phyloP scores from a whole-genome alignment of 2,329 filamentous ascomycete genomes.

The Hymenoscyphus infarciens region DNA sequence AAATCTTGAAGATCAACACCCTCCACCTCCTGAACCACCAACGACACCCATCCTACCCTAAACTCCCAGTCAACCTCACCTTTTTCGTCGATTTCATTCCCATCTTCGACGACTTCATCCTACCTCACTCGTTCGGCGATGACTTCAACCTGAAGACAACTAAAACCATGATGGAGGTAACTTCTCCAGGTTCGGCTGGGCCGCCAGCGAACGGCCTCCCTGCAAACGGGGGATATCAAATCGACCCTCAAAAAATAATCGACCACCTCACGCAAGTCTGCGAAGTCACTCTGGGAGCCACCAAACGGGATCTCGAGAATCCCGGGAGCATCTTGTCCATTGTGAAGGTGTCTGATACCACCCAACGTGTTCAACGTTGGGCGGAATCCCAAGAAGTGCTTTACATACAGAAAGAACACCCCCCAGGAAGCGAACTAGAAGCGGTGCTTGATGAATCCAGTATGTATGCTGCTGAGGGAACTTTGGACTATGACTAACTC shows the following conservation, averaged over 20 bases:
- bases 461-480: slow-evolving; percentile 31
- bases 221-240: slow-evolving; percentile 42
- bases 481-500: slow-evolving; percentile 31
- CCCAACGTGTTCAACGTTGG: slow-evolving; percentile 87
- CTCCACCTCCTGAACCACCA: background rate
- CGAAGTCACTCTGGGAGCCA: slow-evolving; percentile 70
- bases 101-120: slow-evolving; percentile 20
- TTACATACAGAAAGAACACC: slow-evolving; percentile 83
- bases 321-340: slow-evolving; percentile 79
- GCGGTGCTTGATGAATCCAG: slow-evolving; percentile 36
- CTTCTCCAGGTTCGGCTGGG: slow-evolving; percentile 30
- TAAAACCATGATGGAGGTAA: slow-evolving; percentile 34
- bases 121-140: slow-evolving; percentile 22
- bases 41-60: slow-evolving; percentile 21
- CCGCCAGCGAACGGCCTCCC: slow-evolving; percentile 30
- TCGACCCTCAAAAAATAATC: slow-evolving; percentile 67
- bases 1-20: background rate
- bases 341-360: slow-evolving; percentile 68
- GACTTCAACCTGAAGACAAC: slow-evolving; percentile 22
- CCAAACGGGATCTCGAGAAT: slow-evolving; percentile 73
- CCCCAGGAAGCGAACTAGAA: slow-evolving; percentile 37
- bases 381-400: slow-evolving; percentile 82
- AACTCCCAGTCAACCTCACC: slow-evolving; percentile 15
- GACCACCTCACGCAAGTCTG: slow-evolving; percentile 70
- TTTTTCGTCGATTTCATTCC: slow-evolving; percentile 13